phyloP scores from a whole-genome alignment of 1,284 basidiomycete species.

The Tylopilus sp. region DNA sequence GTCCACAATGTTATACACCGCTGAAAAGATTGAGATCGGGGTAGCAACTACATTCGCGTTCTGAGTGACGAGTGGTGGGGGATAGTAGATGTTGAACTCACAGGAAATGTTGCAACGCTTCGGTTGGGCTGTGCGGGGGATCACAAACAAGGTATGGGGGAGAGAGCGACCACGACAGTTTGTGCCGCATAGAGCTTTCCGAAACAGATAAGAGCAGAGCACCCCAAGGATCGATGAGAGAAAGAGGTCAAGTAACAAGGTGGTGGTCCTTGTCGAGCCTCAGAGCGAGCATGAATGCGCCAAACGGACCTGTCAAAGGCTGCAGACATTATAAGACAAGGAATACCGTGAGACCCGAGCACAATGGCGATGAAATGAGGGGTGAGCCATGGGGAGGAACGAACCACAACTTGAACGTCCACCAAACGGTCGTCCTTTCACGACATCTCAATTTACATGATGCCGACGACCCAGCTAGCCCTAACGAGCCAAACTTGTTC shows the following conservation, averaged over 20 bases:
- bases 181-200: slow-evolving; percentile 45
- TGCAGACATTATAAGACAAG: not conserved
- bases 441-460: slow-evolving; percentile 83
- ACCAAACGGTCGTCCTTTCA: slow-evolving; percentile 62
- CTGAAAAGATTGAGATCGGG: not conserved
- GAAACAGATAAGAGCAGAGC: no score
- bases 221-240: no score
- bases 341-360: slow-evolving; percentile 13
- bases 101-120: slow-evolving; percentile 46
- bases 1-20: not conserved
- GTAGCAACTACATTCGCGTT: no score
- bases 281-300: slow-evolving; percentile 49
- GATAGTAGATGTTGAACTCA: slow-evolving; percentile 51
- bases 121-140: slow-evolving; percentile 15
- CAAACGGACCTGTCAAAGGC: slow-evolving; percentile 29
- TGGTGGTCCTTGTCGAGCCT: slow-evolving; percentile 55
- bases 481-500: slow-evolving; percentile 53
- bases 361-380: slow-evolving; percentile 15
- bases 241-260: slow-evolving; percentile 58
- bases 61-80: no score
- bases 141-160: slow-evolving; percentile 29
- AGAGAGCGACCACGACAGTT: slow-evolving; percentile 14
- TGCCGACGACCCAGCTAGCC: slow-evolving; percentile 62
- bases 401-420: slow-evolving; percentile 6
- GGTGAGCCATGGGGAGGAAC: no score